Percentiles rank a stretch among this genome's conserved stretches.
Conservation (phyloP, 1,284 basidiomycete species). For the Cryptococcus deneoformans region DNA sequence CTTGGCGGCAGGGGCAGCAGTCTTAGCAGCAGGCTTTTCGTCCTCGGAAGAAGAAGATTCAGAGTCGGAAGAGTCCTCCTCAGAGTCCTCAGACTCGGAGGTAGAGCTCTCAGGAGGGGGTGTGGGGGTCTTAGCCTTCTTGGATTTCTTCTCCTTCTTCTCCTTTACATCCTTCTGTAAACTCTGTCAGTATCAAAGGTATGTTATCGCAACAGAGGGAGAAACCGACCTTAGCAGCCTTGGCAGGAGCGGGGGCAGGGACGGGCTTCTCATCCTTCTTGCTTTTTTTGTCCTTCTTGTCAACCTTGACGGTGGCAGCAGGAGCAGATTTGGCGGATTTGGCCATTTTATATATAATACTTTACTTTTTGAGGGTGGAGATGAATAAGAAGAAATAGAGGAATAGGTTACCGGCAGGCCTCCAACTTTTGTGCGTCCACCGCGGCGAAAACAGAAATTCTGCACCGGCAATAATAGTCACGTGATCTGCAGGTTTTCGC, state of each 20-base stretch:
- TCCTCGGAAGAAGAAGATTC: slow-evolving; percentile 39
- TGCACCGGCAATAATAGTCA: slow-evolving; percentile 4
- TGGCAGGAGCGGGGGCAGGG: slow-evolving; percentile 17
- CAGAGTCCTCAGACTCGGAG: slow-evolving; percentile 28
- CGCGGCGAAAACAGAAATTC: background rate
- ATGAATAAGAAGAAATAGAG: slow-evolving; percentile 3
- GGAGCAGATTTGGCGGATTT: slow-evolving; percentile 51
- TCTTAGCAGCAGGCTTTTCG: slow-evolving; percentile 45
- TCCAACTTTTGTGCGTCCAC: background rate
- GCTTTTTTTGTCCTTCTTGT: slow-evolving; percentile 50
- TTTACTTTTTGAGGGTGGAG: slow-evolving; percentile 1
- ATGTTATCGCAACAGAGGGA: no score
- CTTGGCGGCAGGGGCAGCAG: slow-evolving; percentile 21
- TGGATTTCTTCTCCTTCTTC: slow-evolving; percentile 47
- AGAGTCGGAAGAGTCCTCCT: slow-evolving; percentile 21
- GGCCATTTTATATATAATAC: slow-evolving; percentile 36
- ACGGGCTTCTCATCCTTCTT: slow-evolving; percentile 36
- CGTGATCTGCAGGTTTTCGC: slow-evolving; percentile 9
- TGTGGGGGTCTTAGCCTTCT: slow-evolving; percentile 50
- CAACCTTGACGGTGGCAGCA: slow-evolving; percentile 29
- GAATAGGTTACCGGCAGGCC: background rate
- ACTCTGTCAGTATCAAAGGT: background rate
- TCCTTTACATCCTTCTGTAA: slow-evolving; percentile 17
- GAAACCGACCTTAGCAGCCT: slow-evolving; percentile 22
- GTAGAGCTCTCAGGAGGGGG: slow-evolving; percentile 32